Conservation (phyloP, 768 basidiomycete species). For the Botryobasidium botryosum region DNA sequence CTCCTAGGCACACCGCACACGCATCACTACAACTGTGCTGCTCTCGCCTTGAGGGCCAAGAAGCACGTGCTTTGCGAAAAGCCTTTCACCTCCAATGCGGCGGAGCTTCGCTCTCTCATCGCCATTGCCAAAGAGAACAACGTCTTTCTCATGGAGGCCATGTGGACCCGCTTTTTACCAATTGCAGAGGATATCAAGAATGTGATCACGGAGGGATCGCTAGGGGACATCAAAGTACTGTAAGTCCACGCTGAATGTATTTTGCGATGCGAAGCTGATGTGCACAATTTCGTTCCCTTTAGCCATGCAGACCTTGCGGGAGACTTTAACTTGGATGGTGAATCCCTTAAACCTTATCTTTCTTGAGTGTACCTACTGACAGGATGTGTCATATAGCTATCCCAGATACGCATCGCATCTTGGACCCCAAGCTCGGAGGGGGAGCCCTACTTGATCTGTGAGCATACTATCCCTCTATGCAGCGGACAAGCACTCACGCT, state of each 20-base stretch:
- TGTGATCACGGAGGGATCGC: conserved; percentile 40
- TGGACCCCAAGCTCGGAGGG: conserved; percentile 66
- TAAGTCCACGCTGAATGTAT: conserved; percentile 1
- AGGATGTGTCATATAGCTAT: conserved; percentile 34
- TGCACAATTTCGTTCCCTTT: too few relatives aligned
- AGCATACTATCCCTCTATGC: conserved; percentile 16
- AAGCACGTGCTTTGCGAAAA: conserved; percentile 87
- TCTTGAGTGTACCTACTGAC: too few relatives aligned
- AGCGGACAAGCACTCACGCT: neutral
- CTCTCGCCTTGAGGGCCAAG: conserved; percentile 56
- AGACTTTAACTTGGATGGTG: conserved; percentile 50
- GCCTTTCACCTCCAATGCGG: conserved; percentile 60
- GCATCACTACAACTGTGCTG: conserved; percentile 59
- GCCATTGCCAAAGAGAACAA: conserved; percentile 57
- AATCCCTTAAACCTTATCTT: too few relatives aligned
- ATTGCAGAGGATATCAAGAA: conserved; percentile 45
- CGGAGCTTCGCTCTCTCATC: conserved; percentile 59
- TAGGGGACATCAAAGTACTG: conserved; percentile 49
- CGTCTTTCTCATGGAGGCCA: conserved; percentile 83
- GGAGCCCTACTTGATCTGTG: conserved; percentile 74
- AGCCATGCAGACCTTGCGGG: conserved; percentile 58
- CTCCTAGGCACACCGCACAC: conserved; percentile 72
- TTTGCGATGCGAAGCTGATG: too few relatives aligned
- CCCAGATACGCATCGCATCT: conserved; percentile 52
- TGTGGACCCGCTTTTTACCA: conserved; percentile 78